Evolutionary conservation across 805 yeast genomes (phyloP).

Genomic region (Lipomyces sp.): DNA sequence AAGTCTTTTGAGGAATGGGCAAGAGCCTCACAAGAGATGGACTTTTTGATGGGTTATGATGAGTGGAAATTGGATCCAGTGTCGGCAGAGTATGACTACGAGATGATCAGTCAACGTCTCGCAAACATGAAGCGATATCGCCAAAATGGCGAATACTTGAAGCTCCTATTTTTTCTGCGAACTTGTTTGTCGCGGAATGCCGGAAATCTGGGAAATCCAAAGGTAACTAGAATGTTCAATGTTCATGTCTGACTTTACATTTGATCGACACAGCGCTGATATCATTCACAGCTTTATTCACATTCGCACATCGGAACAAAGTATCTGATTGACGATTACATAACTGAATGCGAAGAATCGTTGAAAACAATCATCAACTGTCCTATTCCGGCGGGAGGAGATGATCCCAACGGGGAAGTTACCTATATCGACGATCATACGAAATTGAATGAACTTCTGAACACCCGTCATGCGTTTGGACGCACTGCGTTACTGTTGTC

Average conservation of each 20-base stretch:
- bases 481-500: constrained; percentile 90
- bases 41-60: constrained; percentile 56
- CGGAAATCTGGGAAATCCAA: constrained; percentile 81
- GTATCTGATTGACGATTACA: constrained; percentile 73
- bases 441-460: constrained; percentile 72
- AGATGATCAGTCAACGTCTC: constrained; percentile 53
- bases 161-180: constrained; percentile 68
- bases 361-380: constrained; percentile 33
- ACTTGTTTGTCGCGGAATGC: constrained; percentile 82
- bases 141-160: constrained; percentile 51
- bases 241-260: not conserved
- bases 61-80: constrained; percentile 65
- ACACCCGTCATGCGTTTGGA: constrained; percentile 88
- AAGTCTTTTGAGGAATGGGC: constrained; percentile 58
- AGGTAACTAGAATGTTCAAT: constrained; percentile 34
- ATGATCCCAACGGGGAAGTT: constrained; percentile 28
- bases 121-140: constrained; percentile 61
- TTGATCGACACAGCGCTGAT: not conserved
- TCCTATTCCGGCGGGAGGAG: constrained; percentile 30
- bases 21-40: constrained; percentile 59
- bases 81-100: constrained; percentile 70
- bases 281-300: constrained; percentile 51
- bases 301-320: constrained; percentile 87
- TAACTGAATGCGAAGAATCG: constrained; percentile 66
- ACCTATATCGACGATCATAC: constrained; percentile 57